Evolutionary conservation across 2,329 filamentous ascomycete genomes (phyloP).

Genomic region (Aspergillus brasiliensis): DNA sequence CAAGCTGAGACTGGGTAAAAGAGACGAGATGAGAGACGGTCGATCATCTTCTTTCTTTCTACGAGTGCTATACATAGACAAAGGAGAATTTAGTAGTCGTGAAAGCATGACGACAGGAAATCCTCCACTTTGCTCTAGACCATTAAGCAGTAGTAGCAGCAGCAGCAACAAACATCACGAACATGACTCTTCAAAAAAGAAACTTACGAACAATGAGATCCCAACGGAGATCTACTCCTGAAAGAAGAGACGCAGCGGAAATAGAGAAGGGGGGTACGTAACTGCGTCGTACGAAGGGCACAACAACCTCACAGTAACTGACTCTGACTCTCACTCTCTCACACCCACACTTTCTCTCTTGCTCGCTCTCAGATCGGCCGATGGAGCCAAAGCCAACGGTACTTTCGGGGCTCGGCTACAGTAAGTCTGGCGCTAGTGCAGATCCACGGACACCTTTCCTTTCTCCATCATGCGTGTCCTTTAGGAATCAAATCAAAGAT

Average conservation of each 20-base stretch:
- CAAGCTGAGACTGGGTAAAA: neutral
- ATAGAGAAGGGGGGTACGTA: conserved; percentile 6
- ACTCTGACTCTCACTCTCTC: too few relatives aligned
- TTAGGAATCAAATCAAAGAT: conserved; percentile 19
- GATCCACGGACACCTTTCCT: conserved; percentile 27
- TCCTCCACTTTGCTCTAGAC: neutral
- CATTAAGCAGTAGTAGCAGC: neutral
- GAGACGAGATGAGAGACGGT: neutral
- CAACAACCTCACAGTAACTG: neutral
- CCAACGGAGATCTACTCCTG: neutral
- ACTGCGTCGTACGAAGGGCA: conserved; percentile 12
- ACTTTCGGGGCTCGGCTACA: conserved; percentile 25
- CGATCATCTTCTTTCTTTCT: neutral
- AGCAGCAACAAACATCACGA: too few relatives aligned
- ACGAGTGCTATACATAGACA: neutral
- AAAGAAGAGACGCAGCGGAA: neutral
- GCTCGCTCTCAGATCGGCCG: conserved; percentile 11
- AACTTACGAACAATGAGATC: neutral
- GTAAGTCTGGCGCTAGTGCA: conserved; percentile 26
- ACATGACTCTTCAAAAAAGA: neutral
- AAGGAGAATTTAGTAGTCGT: too few relatives aligned
- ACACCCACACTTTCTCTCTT: neutral
- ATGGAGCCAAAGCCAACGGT: conserved; percentile 12
- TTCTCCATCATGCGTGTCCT: conserved; percentile 16
- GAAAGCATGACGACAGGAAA: too few relatives aligned